phyloP scores from a whole-genome alignment of 208 protist genomes.

The Trypanosoma grayi region DNA sequence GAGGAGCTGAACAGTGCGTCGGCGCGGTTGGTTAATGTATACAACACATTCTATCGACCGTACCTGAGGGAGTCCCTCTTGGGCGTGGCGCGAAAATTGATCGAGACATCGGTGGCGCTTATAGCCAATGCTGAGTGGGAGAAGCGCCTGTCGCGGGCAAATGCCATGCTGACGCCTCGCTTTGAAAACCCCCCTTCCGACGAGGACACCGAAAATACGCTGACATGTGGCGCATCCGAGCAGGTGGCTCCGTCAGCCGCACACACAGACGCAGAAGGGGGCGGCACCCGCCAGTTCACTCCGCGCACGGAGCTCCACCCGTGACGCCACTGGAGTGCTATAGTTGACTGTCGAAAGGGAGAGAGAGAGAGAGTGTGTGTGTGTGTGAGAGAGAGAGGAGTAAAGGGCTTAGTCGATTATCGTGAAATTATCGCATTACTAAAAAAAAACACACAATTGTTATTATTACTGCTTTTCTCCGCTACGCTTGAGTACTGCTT shows the following conservation, averaged over 20 bases:
- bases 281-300: too few species aligned
- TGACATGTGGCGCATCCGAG: neutral
- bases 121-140: conserved; percentile 29
- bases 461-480: too few species aligned
- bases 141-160: conserved; percentile 12
- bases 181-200: conserved; percentile 5
- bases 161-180: conserved; percentile 9
- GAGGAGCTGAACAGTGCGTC: conserved; percentile 1
- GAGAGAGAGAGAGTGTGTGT: too few species aligned
- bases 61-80: conserved; percentile 12
- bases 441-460: too few species aligned
- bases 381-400: too few species aligned
- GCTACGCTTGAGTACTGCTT: too few species aligned
- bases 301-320: too few species aligned
- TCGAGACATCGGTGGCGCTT: neutral
- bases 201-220: neutral
- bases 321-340: too few species aligned
- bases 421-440: too few species aligned
- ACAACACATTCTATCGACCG: conserved; percentile 19
- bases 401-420: too few species aligned
- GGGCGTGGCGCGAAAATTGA: conserved; percentile 16
- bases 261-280: neutral
- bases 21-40: conserved; percentile 16
- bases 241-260: neutral
- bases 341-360: too few species aligned